phyloP scores from a whole-genome alignment of 2,329 filamentous ascomycete genomes.

The Magnaporthiopsis poae region DNA sequence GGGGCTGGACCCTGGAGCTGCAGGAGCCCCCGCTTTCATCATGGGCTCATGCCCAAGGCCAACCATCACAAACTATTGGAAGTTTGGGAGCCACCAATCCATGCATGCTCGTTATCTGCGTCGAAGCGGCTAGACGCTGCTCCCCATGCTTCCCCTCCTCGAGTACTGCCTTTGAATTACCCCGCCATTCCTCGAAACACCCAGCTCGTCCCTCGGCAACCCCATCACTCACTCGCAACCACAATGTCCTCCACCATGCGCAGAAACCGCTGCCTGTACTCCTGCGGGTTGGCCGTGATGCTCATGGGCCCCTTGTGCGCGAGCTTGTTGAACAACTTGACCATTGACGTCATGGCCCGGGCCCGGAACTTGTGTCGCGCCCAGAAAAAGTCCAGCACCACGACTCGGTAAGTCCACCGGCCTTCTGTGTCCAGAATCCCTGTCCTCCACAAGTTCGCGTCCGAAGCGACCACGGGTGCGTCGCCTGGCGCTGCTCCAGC shows the following conservation, averaged over 20 bases:
- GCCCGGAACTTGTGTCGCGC: slow-evolving; percentile 61
- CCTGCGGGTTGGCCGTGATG: slow-evolving; percentile 58
- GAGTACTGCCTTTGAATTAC: too few species aligned
- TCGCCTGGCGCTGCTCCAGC: slow-evolving; percentile 12
- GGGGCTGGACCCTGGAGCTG: too few species aligned
- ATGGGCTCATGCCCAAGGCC: too few species aligned
- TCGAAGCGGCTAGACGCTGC: too few species aligned
- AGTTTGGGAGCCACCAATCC: too few species aligned
- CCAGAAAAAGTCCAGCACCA: slow-evolving; percentile 70
- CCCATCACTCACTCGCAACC: neutral
- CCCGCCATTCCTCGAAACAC: too few species aligned
- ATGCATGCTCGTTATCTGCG: too few species aligned
- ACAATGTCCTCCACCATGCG: slow-evolving; percentile 25
- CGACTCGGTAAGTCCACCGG: slow-evolving; percentile 56
- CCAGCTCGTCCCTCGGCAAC: too few species aligned
- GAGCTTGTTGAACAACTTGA: slow-evolving; percentile 51
- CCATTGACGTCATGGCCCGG: slow-evolving; percentile 53
- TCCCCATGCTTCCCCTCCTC: too few species aligned
- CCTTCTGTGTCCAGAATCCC: slow-evolving; percentile 53
- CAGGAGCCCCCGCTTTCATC: too few species aligned
- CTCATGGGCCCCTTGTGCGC: slow-evolving; percentile 60
- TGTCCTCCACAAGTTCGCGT: slow-evolving; percentile 45
- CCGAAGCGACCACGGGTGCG: slow-evolving; percentile 23
- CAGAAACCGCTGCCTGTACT: slow-evolving; percentile 51
- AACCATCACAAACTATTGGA: too few species aligned